phyloP scores from a whole-genome alignment of 2,329 filamentous ascomycete genomes.

The Podosphaera xanthii region DNA sequence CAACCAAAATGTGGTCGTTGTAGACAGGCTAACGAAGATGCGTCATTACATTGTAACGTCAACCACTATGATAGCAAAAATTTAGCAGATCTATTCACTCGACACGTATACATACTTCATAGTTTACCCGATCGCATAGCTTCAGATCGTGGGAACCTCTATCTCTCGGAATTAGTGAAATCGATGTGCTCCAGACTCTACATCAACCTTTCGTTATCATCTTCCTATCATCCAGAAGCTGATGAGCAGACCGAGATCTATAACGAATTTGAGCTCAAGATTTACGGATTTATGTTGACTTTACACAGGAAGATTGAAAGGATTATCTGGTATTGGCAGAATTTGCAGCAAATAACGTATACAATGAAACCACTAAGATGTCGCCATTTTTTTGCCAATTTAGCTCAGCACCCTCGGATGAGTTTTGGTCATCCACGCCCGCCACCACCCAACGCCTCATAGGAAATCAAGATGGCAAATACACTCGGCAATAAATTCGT shows the following conservation, averaged over 20 bases:
- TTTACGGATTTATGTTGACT: conserved; percentile 4
- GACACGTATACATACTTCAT: conserved; percentile 2
- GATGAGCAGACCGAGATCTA: conserved; percentile 6
- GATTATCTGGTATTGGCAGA: conserved; percentile 5
- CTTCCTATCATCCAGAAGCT: conserved; percentile 5
- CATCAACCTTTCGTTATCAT: conserved; percentile 2
- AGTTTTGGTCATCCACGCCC: background rate
- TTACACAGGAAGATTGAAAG: conserved; percentile 7
- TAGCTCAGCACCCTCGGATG: conserved; percentile 1
- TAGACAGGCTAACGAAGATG: background rate
- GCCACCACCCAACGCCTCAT: background rate
- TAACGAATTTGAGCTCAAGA: conserved; percentile 4
- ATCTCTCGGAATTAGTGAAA: conserved; percentile 5
- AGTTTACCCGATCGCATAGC: conserved; percentile 3
- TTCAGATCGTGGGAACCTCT: conserved; percentile 4
- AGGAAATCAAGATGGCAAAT: background rate
- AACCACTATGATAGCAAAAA: background rate
- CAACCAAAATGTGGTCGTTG: background rate
- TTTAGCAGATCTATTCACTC: conserved; percentile 1
- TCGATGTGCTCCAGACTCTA: conserved; percentile 1
- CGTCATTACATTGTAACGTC: background rate
- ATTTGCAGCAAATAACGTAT: conserved; percentile 5
- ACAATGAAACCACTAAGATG: conserved; percentile 2
- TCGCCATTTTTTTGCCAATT: conserved; percentile 6
- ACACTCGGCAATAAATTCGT: too few species aligned